phyloP scores from a whole-genome alignment of 768 basidiomycete genomes.

The Agaricus sinodeliciosus region DNA sequence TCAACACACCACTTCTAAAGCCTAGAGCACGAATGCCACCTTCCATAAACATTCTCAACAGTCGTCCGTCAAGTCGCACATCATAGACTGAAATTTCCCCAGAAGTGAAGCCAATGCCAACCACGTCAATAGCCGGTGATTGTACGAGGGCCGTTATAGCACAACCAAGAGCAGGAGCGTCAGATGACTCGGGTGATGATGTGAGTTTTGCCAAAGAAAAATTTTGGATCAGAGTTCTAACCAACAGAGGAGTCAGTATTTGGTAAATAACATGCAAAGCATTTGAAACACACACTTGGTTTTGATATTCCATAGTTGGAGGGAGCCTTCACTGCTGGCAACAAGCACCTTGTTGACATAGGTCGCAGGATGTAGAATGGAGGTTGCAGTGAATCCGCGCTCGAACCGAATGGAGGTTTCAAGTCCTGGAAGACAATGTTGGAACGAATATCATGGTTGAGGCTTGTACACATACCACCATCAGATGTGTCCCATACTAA shows the following conservation, averaged over 20 bases:
- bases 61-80: conserved; percentile 79
- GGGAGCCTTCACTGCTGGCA: conserved; percentile 67
- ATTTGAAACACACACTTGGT: conserved; percentile 49
- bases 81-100: conserved; percentile 90
- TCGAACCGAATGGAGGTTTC: conserved; percentile 74
- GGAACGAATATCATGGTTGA: background rate
- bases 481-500: conserved; percentile 66
- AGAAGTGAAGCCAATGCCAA: conserved; percentile 86
- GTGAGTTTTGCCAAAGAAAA: conserved; percentile 55
- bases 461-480: conserved; percentile 38
- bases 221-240: conserved; percentile 77
- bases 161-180: conserved; percentile 20
- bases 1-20: conserved; percentile 77
- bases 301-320: conserved; percentile 94
- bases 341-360: conserved; percentile 95
- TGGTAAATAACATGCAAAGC: background rate
- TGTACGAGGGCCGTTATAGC: conserved; percentile 79
- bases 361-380: conserved; percentile 87
- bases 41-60: conserved; percentile 89
- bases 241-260: background rate
- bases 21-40: conserved; percentile 75
- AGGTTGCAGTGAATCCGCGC: conserved; percentile 76
- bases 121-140: conserved; percentile 93
- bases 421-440: conserved; percentile 36
- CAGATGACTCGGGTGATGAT: conserved; percentile 20